Percentiles rank a stretch among this genome's conserved stretches.
phyloP scores from a whole-genome alignment of 805 yeast genomes.

The Candida ipomoeae region DNA sequence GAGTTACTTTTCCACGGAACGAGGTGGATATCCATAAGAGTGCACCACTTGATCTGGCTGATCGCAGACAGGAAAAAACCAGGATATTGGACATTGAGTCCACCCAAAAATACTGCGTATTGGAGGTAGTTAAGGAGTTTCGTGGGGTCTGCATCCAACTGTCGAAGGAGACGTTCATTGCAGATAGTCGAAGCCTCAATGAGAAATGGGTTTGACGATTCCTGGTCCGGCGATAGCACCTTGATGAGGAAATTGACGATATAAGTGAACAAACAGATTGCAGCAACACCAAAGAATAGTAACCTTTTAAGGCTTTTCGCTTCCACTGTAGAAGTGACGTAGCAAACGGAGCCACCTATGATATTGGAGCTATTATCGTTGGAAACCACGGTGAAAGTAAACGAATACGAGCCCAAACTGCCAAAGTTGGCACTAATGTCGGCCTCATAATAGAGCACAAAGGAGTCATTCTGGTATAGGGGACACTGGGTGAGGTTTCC shows the following conservation, averaged over 20 bases:
- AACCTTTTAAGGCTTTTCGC: conserved; percentile 26
- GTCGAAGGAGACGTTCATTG: conserved; percentile 50
- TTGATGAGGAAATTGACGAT: conserved; percentile 37
- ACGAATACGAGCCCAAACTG: conserved; percentile 44
- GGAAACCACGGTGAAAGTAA: conserved; percentile 38
- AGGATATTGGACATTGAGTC: conserved; percentile 53
- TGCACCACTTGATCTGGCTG: conserved; percentile 51
- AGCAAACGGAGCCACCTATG: conserved; percentile 46
- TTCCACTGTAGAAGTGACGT: conserved; percentile 44
- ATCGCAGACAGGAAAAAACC: conserved; percentile 58
- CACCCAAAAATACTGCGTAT: conserved; percentile 54
- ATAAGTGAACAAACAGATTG: conserved; percentile 39
- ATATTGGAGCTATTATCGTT: conserved; percentile 32
- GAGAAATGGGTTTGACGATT: conserved; percentile 50
- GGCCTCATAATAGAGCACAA: conserved; percentile 36
- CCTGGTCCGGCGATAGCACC: conserved; percentile 55
- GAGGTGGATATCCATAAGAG: conserved; percentile 38
- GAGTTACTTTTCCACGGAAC: conserved; percentile 4
- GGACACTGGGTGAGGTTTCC: conserved; percentile 32
- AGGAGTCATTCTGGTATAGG: conserved; percentile 33
- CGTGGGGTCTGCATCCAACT: conserved; percentile 50
- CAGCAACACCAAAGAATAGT: conserved; percentile 37
- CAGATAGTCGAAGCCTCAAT: conserved; percentile 55
- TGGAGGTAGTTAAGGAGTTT: conserved; percentile 53
- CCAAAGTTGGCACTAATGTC: conserved; percentile 36